These are phyloP conservation scores for Tirmania nivea DNA, from an alignment of 495 filamentous ascomycete genomes.

Conservation along the genomic window DNA sequence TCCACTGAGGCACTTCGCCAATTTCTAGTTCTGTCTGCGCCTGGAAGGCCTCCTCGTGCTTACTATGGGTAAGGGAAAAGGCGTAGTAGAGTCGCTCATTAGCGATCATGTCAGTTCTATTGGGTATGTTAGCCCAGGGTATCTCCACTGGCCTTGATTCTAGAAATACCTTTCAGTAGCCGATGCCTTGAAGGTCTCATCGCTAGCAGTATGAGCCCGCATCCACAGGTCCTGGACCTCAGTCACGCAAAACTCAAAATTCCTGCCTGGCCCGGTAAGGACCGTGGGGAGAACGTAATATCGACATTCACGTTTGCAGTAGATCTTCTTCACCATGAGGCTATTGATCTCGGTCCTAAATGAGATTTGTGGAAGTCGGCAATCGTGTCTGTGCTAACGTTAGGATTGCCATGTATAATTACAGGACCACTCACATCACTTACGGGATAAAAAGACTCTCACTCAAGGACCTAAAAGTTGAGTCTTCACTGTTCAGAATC, in stretches of 20 bases:
- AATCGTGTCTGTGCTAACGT: neutral
- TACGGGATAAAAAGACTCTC: constrained; percentile 13
- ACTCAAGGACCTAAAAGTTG: constrained; percentile 7
- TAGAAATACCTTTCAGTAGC: constrained; percentile 8
- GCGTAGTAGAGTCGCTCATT: constrained; percentile 4
- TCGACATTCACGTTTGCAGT: neutral
- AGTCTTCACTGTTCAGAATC: constrained; percentile 5
- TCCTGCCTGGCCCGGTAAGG: neutral
- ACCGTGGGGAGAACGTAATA: neutral
- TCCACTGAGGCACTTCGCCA: constrained; percentile 13
- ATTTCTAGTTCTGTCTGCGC: constrained; percentile 11
- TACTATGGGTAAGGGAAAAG: constrained; percentile 9
- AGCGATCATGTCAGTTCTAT: neutral
- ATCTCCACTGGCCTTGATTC: too few relatives aligned
- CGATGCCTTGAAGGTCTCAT: constrained; percentile 8
- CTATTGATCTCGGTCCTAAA: neutral
- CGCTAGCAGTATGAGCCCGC: constrained; percentile 4
- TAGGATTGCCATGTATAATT: too few relatives aligned
- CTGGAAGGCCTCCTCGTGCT: constrained; percentile 9
- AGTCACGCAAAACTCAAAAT: constrained; percentile 10
- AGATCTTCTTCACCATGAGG: neutral
- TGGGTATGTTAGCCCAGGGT: too few relatives aligned
- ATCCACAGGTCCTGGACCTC: constrained; percentile 12
- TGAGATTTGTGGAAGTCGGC: neutral
- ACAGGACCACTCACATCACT: neutral